Evolutionary conservation across 257 asterid species (phyloP).

Genomic region (Solanum paucissectum): DNA sequence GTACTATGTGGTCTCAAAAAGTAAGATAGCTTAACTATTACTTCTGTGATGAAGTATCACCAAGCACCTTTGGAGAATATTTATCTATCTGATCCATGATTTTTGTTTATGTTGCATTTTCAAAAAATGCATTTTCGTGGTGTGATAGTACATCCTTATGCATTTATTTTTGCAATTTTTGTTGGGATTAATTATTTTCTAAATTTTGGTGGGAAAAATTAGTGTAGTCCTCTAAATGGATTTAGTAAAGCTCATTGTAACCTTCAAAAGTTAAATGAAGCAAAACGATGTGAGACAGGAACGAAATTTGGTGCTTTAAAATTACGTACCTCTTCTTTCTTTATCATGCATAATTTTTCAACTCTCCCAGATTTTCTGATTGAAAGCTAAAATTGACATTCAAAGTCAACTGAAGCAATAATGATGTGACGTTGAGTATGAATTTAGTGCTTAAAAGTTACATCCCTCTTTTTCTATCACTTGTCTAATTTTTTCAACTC

Average conservation of each 20-base stretch:
- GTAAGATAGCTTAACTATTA: background rate
- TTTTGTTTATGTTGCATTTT: background rate
- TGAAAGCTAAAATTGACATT: background rate
- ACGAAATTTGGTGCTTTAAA: background rate
- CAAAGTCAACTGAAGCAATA: background rate
- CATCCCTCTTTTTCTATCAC: background rate
- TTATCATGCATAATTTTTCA: background rate
- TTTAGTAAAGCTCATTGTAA: background rate
- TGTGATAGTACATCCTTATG: background rate
- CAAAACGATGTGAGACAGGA: background rate
- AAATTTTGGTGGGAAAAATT: background rate
- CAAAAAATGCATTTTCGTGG: background rate
- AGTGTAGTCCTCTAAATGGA: background rate
- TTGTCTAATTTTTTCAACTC: background rate
- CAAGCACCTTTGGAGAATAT: background rate
- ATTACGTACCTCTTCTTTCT: background rate
- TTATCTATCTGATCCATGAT: background rate
- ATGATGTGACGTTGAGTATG: background rate
- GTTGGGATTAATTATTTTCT: background rate
- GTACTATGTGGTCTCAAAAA: background rate
- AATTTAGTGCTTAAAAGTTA: background rate
- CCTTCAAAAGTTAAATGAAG: background rate
- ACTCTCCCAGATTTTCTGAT: slow-evolving; percentile 46
- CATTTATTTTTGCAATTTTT: background rate
- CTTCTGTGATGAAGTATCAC: background rate